Conservation (phyloP, 345 rosid genomes). For the Hibiscus trionum region DNA sequence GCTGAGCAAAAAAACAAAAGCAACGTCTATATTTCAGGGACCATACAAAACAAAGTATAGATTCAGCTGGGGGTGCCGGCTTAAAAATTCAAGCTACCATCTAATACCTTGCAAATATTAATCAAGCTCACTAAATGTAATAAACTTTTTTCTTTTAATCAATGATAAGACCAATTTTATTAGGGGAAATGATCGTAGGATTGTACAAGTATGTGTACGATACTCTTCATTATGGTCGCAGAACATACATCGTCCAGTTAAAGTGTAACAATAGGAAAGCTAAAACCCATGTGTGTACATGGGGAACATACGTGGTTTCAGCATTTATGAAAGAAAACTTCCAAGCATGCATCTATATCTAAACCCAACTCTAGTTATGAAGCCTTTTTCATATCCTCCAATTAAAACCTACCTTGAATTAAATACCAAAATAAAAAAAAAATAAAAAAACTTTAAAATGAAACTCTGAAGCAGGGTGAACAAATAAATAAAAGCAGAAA, state of each 20-base stretch:
- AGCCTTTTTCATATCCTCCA: constrained; percentile 9
- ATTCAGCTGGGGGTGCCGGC: neutral
- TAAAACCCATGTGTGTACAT: neutral
- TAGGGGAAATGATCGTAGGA: neutral
- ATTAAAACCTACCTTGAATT: neutral
- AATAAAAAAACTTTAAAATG: neutral
- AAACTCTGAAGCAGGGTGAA: constrained; percentile 6
- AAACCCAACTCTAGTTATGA: neutral
- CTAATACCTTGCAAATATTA: neutral
- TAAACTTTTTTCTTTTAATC: neutral
- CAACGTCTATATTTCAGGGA: neutral
- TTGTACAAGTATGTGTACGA: neutral
- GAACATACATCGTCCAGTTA: neutral
- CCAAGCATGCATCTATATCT: neutral
- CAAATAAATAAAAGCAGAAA: constrained; percentile 30
- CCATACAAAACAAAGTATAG: neutral
- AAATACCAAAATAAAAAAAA: neutral
- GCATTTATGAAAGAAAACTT: neutral
- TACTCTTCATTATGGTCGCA: neutral
- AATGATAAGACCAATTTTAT: neutral
- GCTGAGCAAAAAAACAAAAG: too few relatives aligned
- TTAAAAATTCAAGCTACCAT: neutral
- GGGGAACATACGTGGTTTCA: neutral
- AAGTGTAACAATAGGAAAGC: neutral
- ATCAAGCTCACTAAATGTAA: neutral